A percentile compares a stretch with the other conserved stretches of the same genome.
These are phyloP conservation scores for Hyphodiscus hymeniophilus DNA, from an alignment of 495 filamentous ascomycete genomes.

Conservation along the genomic window DNA sequence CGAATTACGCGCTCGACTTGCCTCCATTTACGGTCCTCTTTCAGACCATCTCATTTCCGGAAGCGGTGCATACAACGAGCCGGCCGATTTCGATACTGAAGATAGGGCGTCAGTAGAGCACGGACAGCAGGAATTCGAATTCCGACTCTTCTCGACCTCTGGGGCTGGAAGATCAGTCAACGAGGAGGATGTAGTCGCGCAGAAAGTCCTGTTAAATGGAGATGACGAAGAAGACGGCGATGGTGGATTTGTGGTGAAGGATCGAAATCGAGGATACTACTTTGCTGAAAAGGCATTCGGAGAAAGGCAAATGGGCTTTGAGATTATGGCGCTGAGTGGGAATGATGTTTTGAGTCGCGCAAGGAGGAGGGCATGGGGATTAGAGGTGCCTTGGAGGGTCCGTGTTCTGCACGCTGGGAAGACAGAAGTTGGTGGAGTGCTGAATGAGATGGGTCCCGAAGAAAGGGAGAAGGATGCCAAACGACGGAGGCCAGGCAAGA, in stretches of 20 bases:
- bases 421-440: not conserved
- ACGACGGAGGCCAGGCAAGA: constrained; percentile 43
- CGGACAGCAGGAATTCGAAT: constrained; percentile 31
- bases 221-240: constrained; percentile 17
- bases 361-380: constrained; percentile 38
- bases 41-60: constrained; percentile 19
- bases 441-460: not conserved
- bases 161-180: constrained; percentile 15
- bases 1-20: constrained; percentile 35
- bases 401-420: constrained; percentile 12
- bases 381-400: constrained; percentile 48
- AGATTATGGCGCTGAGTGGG: constrained; percentile 34
- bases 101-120: constrained; percentile 9
- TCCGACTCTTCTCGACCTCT: constrained; percentile 44
- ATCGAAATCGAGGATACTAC: constrained; percentile 36
- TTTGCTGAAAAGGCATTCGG: constrained; percentile 29
- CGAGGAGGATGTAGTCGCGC: constrained; percentile 27
- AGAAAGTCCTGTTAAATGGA: constrained; percentile 3
- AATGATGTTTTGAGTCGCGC: constrained; percentile 33
- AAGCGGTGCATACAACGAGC: not conserved
- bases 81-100: constrained; percentile 8
- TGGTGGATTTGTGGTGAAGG: constrained; percentile 31
- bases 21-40: constrained; percentile 21
- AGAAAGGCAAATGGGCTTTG: constrained; percentile 25
- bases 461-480: constrained; percentile 28